A percentile compares a stretch with the other conserved stretches of the same genome.
Conservation (phyloP, 1,139 yeast genomes). For the Sugiyamaella grinbergsii region DNA sequence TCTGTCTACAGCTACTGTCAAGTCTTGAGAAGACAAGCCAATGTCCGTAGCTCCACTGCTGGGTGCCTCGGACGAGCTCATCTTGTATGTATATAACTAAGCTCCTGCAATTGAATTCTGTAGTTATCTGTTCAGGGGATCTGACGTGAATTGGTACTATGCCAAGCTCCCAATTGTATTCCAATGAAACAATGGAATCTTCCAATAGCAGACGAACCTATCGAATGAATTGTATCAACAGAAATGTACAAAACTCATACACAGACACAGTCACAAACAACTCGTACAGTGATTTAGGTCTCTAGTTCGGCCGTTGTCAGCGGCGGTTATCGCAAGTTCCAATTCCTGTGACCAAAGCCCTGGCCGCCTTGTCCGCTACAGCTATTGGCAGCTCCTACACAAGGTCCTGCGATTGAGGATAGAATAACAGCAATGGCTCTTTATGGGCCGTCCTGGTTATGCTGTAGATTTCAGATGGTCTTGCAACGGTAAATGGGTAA, state of each 20-base stretch:
- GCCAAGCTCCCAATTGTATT: too few relatives aligned
- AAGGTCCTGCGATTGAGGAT: not conserved
- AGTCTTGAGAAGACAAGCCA: conserved; percentile 7
- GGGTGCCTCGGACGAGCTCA: conserved; percentile 8
- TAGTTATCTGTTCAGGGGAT: not conserved
- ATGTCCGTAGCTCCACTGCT: not conserved
- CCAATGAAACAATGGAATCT: too few relatives aligned
- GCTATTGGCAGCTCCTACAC: not conserved
- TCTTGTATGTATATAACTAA: not conserved
- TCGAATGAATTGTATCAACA: too few relatives aligned
- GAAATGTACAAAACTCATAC: too few relatives aligned
- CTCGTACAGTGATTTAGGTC: too few relatives aligned
- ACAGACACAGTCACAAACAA: too few relatives aligned
- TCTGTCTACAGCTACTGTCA: conserved; percentile 2
- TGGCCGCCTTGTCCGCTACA: not conserved
- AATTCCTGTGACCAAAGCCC: too few relatives aligned
- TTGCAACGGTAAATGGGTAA: not conserved
- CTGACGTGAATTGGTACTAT: too few relatives aligned
- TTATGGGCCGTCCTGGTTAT: not conserved
- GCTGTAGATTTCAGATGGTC: not conserved
- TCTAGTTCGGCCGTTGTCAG: too few relatives aligned
- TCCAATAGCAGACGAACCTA: too few relatives aligned
- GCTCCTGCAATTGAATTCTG: not conserved
- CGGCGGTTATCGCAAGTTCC: not conserved
- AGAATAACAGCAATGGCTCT: not conserved